Evolutionary conservation across 139 green algal species (phyloP), one percentile per base, ranked within the genome.

Genomic region (Haematococcus lacustris): DNA sequence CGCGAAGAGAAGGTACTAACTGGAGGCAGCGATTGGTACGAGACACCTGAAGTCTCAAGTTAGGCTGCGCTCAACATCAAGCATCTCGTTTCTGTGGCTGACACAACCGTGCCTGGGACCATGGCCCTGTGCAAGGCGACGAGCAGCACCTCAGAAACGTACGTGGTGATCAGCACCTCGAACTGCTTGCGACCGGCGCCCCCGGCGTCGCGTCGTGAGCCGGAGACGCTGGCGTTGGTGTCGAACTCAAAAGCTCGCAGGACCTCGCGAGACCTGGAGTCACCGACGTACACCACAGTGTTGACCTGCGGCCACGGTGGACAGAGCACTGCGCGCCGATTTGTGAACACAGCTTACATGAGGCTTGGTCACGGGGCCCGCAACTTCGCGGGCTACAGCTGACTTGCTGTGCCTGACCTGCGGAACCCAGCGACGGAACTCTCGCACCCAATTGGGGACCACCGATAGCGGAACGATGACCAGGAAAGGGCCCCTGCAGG

Each of bases 391-490:
- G n/a, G n/a, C n/a, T n/a, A n/a, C n/a, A n/a, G n/a, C n/a, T n/a
- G n/a, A n/a, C n/a, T n/a, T n/a, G n/a, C n/a, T n/a, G n/a, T n/a
- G n/a, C n/a, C 37, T 64, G 38, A 74, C 70, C 35, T 63, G 47
- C 70, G 92, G 92, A 5, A 85, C 76, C 92, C 92, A 97, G 66
- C 85, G 86, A 57, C 76, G 67, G 72, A 97, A 94, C 84, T 97
- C 93, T 25, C 83, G 84, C 71, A 91, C 90, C 93, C 93, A 97
- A 80, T 97, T 97, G 75, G 87, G 83, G 17, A 97, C 79, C 0
- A 87, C 94, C 41, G 88, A 96, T 2, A 97, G 84, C 30, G 93
- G 93, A 47, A 97, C 93, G 23, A 97, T 86, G 35, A 97, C 85
- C 43, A 97, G 81, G 78, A 93, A 96, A 39, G 92, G 92, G 6